Percentiles rank a stretch among this genome's conserved stretches.
Evolutionary conservation across 306 rosid species (phyloP).

Genomic region (Purshia tridentata): DNA sequence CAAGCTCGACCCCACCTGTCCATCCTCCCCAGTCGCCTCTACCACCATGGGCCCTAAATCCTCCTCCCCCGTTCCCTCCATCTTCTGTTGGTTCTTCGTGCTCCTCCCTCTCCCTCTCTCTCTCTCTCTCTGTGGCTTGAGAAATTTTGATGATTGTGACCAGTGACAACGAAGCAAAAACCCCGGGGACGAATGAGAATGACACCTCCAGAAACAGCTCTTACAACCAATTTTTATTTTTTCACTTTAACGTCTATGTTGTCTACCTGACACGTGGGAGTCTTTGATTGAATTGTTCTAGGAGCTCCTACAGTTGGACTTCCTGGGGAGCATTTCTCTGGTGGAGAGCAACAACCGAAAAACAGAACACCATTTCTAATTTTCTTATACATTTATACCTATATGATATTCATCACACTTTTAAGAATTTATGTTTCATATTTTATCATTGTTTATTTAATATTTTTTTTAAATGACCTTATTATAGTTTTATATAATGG

Average conservation of each 20-base stretch:
- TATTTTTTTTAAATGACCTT: no score
- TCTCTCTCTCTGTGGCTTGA: slow-evolving; percentile 15
- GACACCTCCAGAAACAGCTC: slow-evolving; percentile 34
- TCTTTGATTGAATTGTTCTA: neutral
- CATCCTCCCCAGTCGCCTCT: slow-evolving; percentile 27
- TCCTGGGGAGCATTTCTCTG: slow-evolving; percentile 1
- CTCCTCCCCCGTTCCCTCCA: slow-evolving; percentile 21
- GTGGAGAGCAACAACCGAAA: neutral
- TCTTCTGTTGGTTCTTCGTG: slow-evolving; percentile 44
- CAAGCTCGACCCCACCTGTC: slow-evolving; percentile 59
- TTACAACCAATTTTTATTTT: slow-evolving; percentile 10
- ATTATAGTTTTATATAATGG: no score
- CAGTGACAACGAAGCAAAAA: slow-evolving; percentile 39
- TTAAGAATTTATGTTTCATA: no score
- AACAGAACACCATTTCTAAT: no score
- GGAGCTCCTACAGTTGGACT: slow-evolving; percentile 10
- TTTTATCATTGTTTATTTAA: no score
- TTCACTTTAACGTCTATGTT: slow-evolving; percentile 10
- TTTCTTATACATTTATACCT: no score
- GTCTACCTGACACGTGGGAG: slow-evolving; percentile 26
- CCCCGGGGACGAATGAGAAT: slow-evolving; percentile 16
- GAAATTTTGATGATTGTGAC: slow-evolving; percentile 43
- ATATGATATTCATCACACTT: no score
- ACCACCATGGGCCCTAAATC: slow-evolving; percentile 29
- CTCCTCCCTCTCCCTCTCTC: slow-evolving; percentile 21